These are phyloP conservation scores for Pythium periplocum DNA, from an alignment of 352 stramenopile genomes.

Conservation along the genomic window DNA sequence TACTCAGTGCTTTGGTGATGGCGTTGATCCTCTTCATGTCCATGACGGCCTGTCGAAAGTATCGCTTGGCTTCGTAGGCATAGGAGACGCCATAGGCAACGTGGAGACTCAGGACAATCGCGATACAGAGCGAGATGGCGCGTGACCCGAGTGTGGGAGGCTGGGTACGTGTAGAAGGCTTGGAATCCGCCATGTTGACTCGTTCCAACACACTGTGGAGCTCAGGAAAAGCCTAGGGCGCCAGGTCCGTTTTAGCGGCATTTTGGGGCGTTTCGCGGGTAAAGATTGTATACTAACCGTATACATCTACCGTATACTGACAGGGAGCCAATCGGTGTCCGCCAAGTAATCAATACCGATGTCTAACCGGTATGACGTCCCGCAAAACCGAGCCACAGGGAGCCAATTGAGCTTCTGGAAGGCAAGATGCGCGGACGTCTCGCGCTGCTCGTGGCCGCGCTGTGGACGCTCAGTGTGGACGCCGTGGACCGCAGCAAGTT, in stretches of 20 bases:
- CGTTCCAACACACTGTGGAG: too few species aligned
- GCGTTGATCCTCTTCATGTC: neutral
- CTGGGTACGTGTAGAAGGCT: neutral
- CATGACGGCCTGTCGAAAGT: neutral
- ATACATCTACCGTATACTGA: too few species aligned
- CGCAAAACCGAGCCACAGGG: too few species aligned
- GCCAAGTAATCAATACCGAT: too few species aligned
- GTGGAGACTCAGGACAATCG: slow-evolving; percentile 6
- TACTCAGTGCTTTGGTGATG: slow-evolving; percentile 4
- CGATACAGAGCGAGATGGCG: neutral
- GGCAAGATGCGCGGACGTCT: neutral
- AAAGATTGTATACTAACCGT: too few species aligned
- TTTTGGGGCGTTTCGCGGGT: too few species aligned
- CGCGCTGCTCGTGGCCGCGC: neutral
- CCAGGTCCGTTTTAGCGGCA: too few species aligned
- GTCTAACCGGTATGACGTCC: too few species aligned
- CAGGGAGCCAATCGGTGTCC: too few species aligned
- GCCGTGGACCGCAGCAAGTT: slow-evolving; percentile 98
- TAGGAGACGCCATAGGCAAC: slow-evolving; percentile 1
- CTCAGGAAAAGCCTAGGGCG: too few species aligned
- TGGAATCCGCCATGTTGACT: too few species aligned
- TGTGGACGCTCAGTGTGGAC: neutral
- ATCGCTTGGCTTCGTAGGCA: slow-evolving; percentile 6
- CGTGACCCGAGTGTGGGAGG: neutral
- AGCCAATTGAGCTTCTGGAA: too few species aligned